A percentile compares a stretch with the other conserved stretches of the same genome.
phyloP scores from a whole-genome alignment of 2,329 filamentous ascomycete species.

The Dactylellina leptospora region DNA sequence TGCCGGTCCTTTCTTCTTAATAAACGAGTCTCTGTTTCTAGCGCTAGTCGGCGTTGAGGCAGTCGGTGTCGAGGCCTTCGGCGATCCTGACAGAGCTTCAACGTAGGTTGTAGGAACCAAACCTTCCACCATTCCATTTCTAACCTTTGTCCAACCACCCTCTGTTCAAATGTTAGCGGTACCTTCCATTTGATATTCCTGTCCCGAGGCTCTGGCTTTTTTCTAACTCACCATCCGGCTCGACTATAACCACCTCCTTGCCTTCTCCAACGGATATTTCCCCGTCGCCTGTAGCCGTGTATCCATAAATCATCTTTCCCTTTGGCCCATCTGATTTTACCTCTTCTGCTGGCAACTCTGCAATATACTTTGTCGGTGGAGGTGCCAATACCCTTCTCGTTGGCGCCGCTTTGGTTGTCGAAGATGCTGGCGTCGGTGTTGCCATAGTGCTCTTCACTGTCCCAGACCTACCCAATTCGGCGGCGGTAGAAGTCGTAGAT shows the following conservation, averaged over 20 bases:
- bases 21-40: conserved; percentile 17
- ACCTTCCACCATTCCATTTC: conserved; percentile 77
- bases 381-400: conserved; percentile 77
- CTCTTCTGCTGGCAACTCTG: conserved; percentile 66
- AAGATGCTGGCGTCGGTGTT: conserved; percentile 19
- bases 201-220: conserved; percentile 63
- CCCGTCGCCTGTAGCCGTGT: conserved; percentile 80
- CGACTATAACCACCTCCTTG: conserved; percentile 77
- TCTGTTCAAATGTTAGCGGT: conserved; percentile 24
- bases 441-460: conserved; percentile 27
- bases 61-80: conserved; percentile 60
- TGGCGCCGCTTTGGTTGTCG: conserved; percentile 27
- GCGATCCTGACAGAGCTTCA: conserved; percentile 66
- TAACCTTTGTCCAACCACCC: conserved; percentile 84
- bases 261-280: conserved; percentile 84
- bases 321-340: conserved; percentile 65
- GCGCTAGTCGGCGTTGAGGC: conserved; percentile 59
- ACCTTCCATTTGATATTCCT: conserved; percentile 65
- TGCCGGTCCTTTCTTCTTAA: conserved; percentile 87
- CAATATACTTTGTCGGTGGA: conserved; percentile 82
- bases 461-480: conserved; percentile 26
- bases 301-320: conserved; percentile 90
- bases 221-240: conserved; percentile 79
- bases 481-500: conserved; percentile 43
- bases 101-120: conserved; percentile 88